Conservation (phyloP, 163 green algal species). For the Trebouxiophyceae sp. region DNA sequence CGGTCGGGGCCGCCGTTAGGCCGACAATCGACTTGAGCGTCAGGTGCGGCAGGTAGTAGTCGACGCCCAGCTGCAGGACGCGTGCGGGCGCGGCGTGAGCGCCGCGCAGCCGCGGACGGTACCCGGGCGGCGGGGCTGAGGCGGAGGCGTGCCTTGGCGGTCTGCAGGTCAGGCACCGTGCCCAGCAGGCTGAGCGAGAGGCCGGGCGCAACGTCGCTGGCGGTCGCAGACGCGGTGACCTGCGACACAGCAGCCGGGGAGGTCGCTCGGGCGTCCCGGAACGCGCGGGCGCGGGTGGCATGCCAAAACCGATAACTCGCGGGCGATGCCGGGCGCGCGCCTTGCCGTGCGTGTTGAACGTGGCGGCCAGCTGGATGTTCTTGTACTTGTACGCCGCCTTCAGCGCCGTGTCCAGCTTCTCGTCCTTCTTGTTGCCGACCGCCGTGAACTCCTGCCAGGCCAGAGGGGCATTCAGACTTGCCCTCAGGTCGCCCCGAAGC, state of each 20-base stretch:
- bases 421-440: conserved; percentile 22
- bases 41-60: conserved; percentile 43
- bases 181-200: conserved; percentile 31
- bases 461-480: neutral
- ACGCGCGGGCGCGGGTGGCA: too few relatives aligned
- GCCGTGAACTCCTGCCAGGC: conserved; percentile 37
- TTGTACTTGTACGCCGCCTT: conserved; percentile 42
- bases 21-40: conserved; percentile 26
- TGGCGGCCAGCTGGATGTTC: too few relatives aligned
- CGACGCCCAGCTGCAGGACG: conserved; percentile 26
- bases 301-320: too few relatives aligned
- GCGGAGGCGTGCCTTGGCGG: conserved; percentile 30
- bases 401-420: conserved; percentile 32
- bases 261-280: conserved; percentile 29
- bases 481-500: too few relatives aligned
- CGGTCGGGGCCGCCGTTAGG: conserved; percentile 24
- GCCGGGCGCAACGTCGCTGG: conserved; percentile 38
- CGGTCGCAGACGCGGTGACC: conserved; percentile 19
- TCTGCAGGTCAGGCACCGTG: conserved; percentile 31
- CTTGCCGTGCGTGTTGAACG: too few relatives aligned
- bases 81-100: neutral
- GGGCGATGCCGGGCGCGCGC: too few relatives aligned
- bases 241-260: conserved; percentile 5
- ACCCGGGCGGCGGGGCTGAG: neutral
- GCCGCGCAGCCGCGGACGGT: neutral